Percentiles rank a stretch among this genome's conserved stretches.
These are phyloP conservation scores for Neurospora terricola DNA, from an alignment of 495 filamentous ascomycete genomes.

Conservation along the genomic window DNA sequence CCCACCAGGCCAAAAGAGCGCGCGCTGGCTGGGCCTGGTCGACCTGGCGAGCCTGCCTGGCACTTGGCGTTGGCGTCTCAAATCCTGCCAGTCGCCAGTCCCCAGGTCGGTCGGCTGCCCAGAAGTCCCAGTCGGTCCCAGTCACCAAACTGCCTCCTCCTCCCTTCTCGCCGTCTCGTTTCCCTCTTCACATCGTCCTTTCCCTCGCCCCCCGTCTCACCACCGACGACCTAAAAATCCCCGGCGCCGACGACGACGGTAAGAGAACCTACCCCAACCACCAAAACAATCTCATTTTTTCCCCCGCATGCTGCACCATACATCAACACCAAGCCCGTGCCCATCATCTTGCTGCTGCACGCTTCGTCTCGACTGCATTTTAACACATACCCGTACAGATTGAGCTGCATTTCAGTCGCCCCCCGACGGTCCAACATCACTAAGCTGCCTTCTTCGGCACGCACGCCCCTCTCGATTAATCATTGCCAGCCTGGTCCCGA, in stretches of 20 bases:
- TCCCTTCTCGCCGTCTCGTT: not conserved
- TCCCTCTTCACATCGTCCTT: not conserved
- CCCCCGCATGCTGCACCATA: not conserved
- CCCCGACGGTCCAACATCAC: not conserved
- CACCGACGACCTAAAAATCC: not conserved
- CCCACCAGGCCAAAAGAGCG: not conserved
- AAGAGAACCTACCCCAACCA: not conserved
- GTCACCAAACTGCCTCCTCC: not conserved
- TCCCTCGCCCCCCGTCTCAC: not conserved
- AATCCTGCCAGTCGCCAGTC: not conserved
- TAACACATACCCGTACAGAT: not conserved
- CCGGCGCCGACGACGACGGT: not conserved
- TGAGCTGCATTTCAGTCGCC: not conserved
- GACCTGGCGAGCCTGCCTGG: not conserved
- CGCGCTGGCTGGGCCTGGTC: not conserved
- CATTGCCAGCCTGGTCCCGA: not conserved
- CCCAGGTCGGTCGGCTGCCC: not conserved
- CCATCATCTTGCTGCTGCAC: not conserved
- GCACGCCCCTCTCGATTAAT: not conserved
- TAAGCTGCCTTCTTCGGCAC: not conserved
- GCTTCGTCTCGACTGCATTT: not conserved
- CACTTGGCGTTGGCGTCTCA: not conserved
- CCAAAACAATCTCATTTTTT: not conserved
- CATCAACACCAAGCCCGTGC: not conserved
- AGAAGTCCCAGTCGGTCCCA: not conserved